Percentiles rank a stretch among this genome's conserved stretches.
phyloP scores from a whole-genome alignment of 176 grass and related monocot genomes.

The Rhynchospora pubera region DNA sequence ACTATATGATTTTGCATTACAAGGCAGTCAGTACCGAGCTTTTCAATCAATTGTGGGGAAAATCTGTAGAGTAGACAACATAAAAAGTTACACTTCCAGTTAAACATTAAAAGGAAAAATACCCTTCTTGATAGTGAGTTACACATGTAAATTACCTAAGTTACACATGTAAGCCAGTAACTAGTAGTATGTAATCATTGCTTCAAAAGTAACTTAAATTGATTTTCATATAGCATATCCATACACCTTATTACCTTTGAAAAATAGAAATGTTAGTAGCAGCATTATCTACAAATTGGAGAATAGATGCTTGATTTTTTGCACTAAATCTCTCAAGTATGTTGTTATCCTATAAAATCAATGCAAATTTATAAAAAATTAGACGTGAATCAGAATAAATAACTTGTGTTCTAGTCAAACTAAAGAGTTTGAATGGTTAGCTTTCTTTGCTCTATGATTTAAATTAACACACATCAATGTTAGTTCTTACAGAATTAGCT shows the following conservation, averaged over 20 bases:
- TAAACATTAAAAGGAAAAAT: background rate
- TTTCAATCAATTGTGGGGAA: conserved; percentile 51
- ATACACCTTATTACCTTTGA: conserved; percentile 41
- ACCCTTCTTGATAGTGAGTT: background rate
- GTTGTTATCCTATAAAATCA: conserved; percentile 48
- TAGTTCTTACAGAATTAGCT: background rate
- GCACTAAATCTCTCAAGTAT: conserved; percentile 66
- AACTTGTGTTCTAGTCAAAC: background rate
- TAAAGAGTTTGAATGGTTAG: background rate
- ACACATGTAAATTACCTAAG: background rate
- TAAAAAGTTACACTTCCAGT: background rate
- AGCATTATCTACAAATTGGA: conserved; percentile 69
- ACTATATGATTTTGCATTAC: conserved; percentile 91
- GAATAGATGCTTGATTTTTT: conserved; percentile 66
- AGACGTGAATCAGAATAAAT: background rate
- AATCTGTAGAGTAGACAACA: conserved; percentile 50
- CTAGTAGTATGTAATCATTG: background rate
- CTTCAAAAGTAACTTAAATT: conserved; percentile 7
- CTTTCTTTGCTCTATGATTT: background rate
- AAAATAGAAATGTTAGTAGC: conserved; percentile 53
- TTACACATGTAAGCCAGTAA: conserved; percentile 15
- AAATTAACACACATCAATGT: background rate
- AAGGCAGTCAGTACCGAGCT: conserved; percentile 76
- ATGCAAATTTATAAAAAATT: background rate
- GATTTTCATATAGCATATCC: background rate